Percentiles rank a stretch among this genome's conserved stretches.
Conservation (phyloP, 345 rosid species). For the Psidium guajava region DNA sequence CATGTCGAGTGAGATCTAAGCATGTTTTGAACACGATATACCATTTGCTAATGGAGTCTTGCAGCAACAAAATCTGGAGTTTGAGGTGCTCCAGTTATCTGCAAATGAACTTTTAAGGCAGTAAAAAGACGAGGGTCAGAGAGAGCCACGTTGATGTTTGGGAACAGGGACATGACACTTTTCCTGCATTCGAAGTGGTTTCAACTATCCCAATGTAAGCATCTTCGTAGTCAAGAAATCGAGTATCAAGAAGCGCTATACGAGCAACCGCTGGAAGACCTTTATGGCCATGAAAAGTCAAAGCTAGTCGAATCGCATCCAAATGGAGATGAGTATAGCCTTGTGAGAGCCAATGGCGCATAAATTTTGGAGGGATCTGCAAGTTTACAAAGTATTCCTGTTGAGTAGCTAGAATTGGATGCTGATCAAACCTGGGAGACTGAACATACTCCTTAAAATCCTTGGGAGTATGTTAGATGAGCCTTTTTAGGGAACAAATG, state of each 20-base stretch:
- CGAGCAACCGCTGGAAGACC: not conserved
- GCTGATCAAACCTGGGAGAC: too few species aligned
- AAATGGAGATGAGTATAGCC: not conserved
- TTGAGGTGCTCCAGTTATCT: too few species aligned
- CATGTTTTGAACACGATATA: not conserved
- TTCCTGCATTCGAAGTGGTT: not conserved
- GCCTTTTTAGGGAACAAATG: too few species aligned
- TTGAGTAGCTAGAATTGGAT: not conserved
- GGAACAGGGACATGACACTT: not conserved
- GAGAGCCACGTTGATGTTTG: not conserved
- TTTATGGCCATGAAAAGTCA: not conserved
- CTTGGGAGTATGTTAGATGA: too few species aligned
- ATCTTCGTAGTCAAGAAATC: not conserved
- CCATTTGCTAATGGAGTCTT: not conserved
- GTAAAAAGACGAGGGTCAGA: not conserved
- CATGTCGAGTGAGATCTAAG: too few species aligned
- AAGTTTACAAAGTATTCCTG: not conserved
- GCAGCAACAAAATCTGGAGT: not conserved
- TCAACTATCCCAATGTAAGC: not conserved
- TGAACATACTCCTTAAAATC: too few species aligned
- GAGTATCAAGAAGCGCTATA: not conserved
- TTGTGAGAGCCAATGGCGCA: not conserved
- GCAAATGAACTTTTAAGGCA: not conserved
- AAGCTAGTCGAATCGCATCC: not conserved
- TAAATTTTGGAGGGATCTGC: not conserved